Evolutionary conservation across 2,329 filamentous ascomycete species (phyloP), one percentile per base, ranked within the genome.

Genomic region (Ascochyta fabae): DNA sequence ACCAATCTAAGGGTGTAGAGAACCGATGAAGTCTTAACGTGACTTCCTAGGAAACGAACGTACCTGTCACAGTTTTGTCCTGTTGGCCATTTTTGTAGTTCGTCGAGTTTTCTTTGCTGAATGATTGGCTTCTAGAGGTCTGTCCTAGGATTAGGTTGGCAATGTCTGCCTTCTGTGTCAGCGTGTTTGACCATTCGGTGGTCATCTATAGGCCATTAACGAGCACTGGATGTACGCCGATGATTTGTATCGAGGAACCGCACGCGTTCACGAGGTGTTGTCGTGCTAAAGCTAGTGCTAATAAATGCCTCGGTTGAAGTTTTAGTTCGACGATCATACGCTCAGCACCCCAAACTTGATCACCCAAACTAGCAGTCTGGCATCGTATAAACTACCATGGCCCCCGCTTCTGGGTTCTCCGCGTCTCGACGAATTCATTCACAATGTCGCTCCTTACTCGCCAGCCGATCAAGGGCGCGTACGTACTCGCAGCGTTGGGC

Each of bases 391-490:
- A 33, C 22, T 42, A 42, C 41, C 36, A 42, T 36, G 35, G 27
- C 16, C 41, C 29, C 46, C 41, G 27, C 35, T 22, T 46, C 24
- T 8, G 16, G 46, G 46, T 31, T 3, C 13, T 26, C 13, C 8
- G 22, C 7, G 4, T 9, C 4, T 3, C 8, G 12, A 16, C 6
- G 13, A 3, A 16, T 3, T 24, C 10, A 16, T n/a, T 10, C 8
- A 36, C 33, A 7, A 70, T 70, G 68, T 43, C 61, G 3, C 26
- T 72, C 39, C 33, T 72, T 22, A 55, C 72, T 13, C 61, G 57
- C 48, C 77, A 79, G 46, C 78, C 78, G 48, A 60, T 75, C 62
- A 79, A 79, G 56, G 72, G 55, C 48, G n/a, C 75, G 41, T 80
- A 76, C 61, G 67, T 66, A 7, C 64, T 80, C 19, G 48, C 65